Evolutionary conservation across 108 stramenopile species (phyloP).

Genomic region (Craspedostauros australis): DNA sequence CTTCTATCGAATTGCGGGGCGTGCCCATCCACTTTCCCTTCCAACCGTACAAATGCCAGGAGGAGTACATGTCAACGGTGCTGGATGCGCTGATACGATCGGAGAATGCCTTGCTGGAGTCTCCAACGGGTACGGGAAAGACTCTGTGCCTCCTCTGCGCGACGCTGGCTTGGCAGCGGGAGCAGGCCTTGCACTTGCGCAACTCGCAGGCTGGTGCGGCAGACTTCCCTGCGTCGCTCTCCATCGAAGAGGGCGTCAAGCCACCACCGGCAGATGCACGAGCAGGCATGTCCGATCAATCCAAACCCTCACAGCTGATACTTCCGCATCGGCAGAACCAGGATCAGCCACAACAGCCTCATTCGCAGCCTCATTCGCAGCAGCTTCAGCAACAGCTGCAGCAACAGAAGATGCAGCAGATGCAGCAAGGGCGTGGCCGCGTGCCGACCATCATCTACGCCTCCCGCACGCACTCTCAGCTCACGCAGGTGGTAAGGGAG

Average conservation of each 20-base stretch:
- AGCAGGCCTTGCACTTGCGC: slow-evolving; percentile 28
- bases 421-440: slow-evolving; percentile 6
- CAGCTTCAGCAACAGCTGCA: background rate
- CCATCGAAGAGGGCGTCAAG: no score
- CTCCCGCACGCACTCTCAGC: slow-evolving; percentile 94
- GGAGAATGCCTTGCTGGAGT: slow-evolving; percentile 82
- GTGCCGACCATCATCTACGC: slow-evolving; percentile 92
- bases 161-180: slow-evolving; percentile 81
- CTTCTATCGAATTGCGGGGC: slow-evolving; percentile 60
- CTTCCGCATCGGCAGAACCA: background rate
- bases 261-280: background rate
- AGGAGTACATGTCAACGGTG: slow-evolving; percentile 89
- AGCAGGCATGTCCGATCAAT: background rate
- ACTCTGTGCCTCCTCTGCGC: slow-evolving; percentile 84
- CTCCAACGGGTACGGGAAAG: slow-evolving; percentile 91
- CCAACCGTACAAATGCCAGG: slow-evolving; percentile 90
- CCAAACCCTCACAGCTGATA: background rate
- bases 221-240: background rate
- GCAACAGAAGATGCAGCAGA: slow-evolving; percentile 1
- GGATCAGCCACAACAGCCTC: slow-evolving; percentile 1
- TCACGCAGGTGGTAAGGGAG: slow-evolving; percentile 94
- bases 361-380: background rate
- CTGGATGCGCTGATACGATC: slow-evolving; percentile 68
- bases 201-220: background rate
- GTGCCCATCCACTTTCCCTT: slow-evolving; percentile 92